Percentiles rank a stretch among this genome's conserved stretches.
These are phyloP conservation scores for Rhodotorula sp. DNA, from an alignment of 1,284 basidiomycete genomes.

Conservation along the genomic window DNA sequence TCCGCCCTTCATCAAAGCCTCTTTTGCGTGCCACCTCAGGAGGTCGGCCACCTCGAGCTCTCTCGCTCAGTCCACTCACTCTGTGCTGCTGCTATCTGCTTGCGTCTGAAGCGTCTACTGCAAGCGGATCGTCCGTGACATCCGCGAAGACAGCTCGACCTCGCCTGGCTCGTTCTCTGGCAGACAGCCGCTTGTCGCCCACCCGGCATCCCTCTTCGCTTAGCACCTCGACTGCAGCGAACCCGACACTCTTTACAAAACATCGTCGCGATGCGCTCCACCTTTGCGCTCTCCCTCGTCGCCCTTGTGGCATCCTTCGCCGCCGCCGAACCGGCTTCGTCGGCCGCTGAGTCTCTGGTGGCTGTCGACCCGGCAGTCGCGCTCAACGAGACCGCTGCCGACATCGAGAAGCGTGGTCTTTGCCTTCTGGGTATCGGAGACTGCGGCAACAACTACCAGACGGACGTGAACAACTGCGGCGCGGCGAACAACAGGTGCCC, in stretches of 20 bases:
- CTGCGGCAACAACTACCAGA: constrained; percentile 11
- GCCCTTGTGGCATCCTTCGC: neutral
- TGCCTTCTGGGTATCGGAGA: constrained; percentile 18
- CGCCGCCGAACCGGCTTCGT: neutral
- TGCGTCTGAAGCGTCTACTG: neutral
- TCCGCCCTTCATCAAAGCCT: constrained; percentile 4
- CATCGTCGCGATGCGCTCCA: neutral
- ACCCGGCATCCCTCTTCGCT: neutral
- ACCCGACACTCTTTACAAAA: neutral
- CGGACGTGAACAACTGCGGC: constrained; percentile 37
- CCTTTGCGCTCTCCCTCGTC: constrained; percentile 6
- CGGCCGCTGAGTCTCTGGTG: neutral
- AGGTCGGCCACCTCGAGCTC: neutral
- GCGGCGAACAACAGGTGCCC: constrained; percentile 9
- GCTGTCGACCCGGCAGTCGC: too few relatives aligned
- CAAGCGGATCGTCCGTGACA: constrained; percentile 1
- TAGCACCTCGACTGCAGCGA: constrained; percentile 6
- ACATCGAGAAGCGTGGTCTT: constrained; percentile 14
- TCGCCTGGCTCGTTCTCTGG: constrained; percentile 1
- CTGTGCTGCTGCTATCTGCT: neutral
- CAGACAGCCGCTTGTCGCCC: neutral
- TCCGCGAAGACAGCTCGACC: constrained; percentile 1
- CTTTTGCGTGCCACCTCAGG: neutral
- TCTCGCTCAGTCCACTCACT: neutral
- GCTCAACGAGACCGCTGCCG: neutral